These are phyloP conservation scores for Fusarium incarnatum DNA, from an alignment of 2,329 filamentous ascomycete species.

Conservation along the genomic window DNA sequence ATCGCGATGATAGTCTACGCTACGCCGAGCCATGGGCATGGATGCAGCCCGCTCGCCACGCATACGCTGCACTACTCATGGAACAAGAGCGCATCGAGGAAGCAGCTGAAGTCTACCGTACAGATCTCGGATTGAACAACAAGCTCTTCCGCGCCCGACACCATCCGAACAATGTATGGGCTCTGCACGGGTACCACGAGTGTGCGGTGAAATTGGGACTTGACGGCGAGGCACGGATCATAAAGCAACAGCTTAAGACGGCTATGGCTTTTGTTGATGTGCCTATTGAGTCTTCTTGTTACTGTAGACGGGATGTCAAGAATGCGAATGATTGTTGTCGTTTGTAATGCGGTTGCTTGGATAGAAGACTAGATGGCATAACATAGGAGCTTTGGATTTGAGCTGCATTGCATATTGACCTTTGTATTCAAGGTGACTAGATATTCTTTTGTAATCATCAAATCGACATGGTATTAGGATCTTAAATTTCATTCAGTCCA, in stretches of 20 bases:
- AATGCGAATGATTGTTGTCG: conserved; percentile 16
- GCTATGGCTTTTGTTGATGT: conserved; percentile 70
- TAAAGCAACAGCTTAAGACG: conserved; percentile 59
- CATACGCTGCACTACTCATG: conserved; percentile 73
- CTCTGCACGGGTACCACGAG: conserved; percentile 77
- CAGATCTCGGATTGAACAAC: conserved; percentile 68
- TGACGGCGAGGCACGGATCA: conserved; percentile 51
- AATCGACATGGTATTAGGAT: not conserved
- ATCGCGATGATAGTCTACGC: conserved; percentile 69
- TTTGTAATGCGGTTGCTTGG: not conserved
- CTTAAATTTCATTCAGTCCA: not conserved
- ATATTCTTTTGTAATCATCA: not conserved
- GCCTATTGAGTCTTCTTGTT: conserved; percentile 55
- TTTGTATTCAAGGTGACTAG: not conserved
- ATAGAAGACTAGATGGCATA: not conserved
- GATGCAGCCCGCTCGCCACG: conserved; percentile 79
- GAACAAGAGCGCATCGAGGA: conserved; percentile 70
- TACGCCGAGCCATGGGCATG: conserved; percentile 81
- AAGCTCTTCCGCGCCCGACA: conserved; percentile 70
- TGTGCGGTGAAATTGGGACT: conserved; percentile 66
- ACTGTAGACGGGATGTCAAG: conserved; percentile 38
- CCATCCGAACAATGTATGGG: conserved; percentile 80
- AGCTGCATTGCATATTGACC: not conserved
- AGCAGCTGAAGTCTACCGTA: conserved; percentile 66
- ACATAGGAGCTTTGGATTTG: not conserved